Evolutionary conservation across 1,284 basidiomycete species (phyloP).

Genomic region (Ustilago xerochloae): DNA sequence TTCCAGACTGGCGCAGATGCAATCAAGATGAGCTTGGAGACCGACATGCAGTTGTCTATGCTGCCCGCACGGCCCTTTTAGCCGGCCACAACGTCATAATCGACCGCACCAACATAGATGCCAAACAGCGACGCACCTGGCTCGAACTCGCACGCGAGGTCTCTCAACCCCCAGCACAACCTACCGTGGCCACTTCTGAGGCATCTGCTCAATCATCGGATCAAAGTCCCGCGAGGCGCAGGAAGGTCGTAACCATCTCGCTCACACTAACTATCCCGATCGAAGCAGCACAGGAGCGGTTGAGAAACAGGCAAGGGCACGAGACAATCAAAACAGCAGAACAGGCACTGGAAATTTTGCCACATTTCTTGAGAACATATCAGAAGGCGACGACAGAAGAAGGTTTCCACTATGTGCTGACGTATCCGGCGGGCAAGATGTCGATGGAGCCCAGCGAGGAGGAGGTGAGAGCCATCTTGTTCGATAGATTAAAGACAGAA

Average conservation of each 20-base stretch:
- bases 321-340: conserved; percentile 40
- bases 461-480: conserved; percentile 22
- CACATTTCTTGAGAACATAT: conserved; percentile 34
- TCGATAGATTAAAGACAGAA: conserved; percentile 11
- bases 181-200: too few relatives aligned
- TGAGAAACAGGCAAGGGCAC: conserved; percentile 28
- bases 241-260: conserved; percentile 30
- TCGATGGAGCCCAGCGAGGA: conserved; percentile 13
- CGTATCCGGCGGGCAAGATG: conserved; percentile 26
- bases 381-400: conserved; percentile 32
- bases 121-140: conserved; percentile 42
- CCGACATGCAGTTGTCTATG: conserved; percentile 29
- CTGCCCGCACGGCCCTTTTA: conserved; percentile 24
- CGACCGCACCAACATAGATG: conserved; percentile 52
- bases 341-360: conserved; percentile 31
- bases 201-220: too few relatives aligned
- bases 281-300: conserved; percentile 18
- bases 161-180: too few relatives aligned
- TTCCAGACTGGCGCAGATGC: conserved; percentile 39
- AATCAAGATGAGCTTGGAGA: conserved; percentile 48
- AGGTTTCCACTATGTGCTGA: conserved; percentile 36
- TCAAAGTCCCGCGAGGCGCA: neutral
- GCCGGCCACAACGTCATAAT: conserved; percentile 34
- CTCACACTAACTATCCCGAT: conserved; percentile 38
- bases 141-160: conserved; percentile 33